Base-by-base conservation (phyloP, 495 filamentous ascomycete genomes). In the Penicillium daleae region DNA sequence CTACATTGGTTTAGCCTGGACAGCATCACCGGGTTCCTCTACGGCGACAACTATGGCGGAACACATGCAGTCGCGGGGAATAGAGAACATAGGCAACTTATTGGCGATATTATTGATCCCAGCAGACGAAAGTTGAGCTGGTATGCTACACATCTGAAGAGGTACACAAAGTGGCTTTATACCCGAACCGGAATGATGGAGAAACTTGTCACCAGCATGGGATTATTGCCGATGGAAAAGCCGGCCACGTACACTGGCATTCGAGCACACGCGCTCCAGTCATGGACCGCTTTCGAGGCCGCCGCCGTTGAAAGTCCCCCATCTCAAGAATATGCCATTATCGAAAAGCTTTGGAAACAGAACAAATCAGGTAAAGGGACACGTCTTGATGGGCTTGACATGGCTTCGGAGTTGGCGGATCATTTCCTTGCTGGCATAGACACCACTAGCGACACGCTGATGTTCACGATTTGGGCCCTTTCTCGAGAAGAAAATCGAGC, bases 1-100 rank as follows among this genome's bases (percentile, higher is more conserved):
- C 60, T 81, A 13, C 77, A 81, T 57, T 81, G 70, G 57, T 80
- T 75, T 54, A 71, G 72, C 37, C 57, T 81, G 27, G 77, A 81
- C 55, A 74, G 50, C 33, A 78, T 81, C 27, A 78, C 78, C 35
- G 56, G 48, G 1, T 60, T 66, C 17, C 40, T 66, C 2, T 66
- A 60, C 17, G 32, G 51, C 33, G 51, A 54, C 1, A 50, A 29
- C 9, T 35, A 54, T 35, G 51, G 51, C 15, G 51, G 29, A 19
- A 54, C 51, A 22, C 17, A 54, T 21, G 51, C 51, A 21, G n/a
- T 54, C 6, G 9, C 19, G 9, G 51, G 51, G 8, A 54, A 54
- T 6, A 10, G 3, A 22, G 15, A 13, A 15, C 29, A 54, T 24
- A 32, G 51, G 12, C 31, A 54, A 24, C 27, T 54, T 1, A 32